These are phyloP conservation scores for Ceratocystiopsis minuta DNA, from an alignment of 2,329 filamentous ascomycete species.

Conservation along the genomic window DNA sequence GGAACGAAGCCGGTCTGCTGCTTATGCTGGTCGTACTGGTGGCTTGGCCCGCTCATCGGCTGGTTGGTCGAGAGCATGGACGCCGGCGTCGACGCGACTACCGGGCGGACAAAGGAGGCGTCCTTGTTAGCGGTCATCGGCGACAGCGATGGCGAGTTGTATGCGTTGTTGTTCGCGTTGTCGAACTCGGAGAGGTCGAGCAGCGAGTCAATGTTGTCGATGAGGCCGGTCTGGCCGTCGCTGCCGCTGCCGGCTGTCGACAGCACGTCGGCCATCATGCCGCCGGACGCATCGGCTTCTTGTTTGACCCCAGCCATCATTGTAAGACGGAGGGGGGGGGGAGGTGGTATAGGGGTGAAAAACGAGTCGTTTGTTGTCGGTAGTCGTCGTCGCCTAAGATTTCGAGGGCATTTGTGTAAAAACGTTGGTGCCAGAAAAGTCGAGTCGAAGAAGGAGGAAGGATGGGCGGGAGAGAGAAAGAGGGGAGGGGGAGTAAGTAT, in stretches of 20 bases:
- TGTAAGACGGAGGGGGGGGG: neutral
- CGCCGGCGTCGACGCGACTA: slow-evolving; percentile 25
- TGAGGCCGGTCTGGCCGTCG: slow-evolving; percentile 11
- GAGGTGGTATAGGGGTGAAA: neutral
- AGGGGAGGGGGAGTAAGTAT: neutral
- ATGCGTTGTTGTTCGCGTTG: slow-evolving; percentile 31
- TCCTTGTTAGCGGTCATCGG: slow-evolving; percentile 32
- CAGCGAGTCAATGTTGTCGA: slow-evolving; percentile 36
- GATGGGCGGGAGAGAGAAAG: neutral
- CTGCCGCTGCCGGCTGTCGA: slow-evolving; percentile 13
- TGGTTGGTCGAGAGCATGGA: slow-evolving; percentile 33
- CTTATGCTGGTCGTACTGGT: slow-evolving; percentile 88
- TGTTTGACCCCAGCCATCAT: slow-evolving; percentile 8
- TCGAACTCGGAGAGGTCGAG: slow-evolving; percentile 48
- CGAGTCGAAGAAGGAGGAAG: neutral
- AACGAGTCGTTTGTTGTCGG: neutral
- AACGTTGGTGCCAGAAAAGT: no score
- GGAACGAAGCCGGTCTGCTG: slow-evolving; percentile 88
- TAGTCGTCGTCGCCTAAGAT: no score
- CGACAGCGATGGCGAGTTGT: slow-evolving; percentile 42
- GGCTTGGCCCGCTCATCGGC: slow-evolving; percentile 62
- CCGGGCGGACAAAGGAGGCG: slow-evolving; percentile 27
- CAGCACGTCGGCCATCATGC: slow-evolving; percentile 9
- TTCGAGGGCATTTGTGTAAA: no score
- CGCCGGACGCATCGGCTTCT: slow-evolving; percentile 5